These are phyloP conservation scores for Trichoderma virens DNA, from an alignment of 495 filamentous ascomycete genomes.

Conservation along the genomic window DNA sequence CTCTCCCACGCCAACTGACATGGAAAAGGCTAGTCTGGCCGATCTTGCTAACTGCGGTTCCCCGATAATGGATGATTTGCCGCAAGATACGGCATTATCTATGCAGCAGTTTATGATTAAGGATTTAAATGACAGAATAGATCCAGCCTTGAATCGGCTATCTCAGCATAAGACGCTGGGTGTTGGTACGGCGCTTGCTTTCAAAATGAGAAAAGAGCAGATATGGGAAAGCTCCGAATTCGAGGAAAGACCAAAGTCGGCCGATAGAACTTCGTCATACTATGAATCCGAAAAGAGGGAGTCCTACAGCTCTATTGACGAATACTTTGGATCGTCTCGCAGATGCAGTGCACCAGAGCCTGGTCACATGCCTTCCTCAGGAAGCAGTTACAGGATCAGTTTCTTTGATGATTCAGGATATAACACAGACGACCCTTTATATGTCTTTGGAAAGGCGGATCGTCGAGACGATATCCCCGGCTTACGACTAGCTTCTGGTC, in stretches of 20 bases:
- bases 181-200: background rate
- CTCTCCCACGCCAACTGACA: background rate
- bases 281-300: background rate
- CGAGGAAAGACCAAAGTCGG: no score
- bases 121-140: background rate
- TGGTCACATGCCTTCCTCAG: background rate
- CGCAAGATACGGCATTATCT: background rate
- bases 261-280: background rate
- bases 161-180: background rate
- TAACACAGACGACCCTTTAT: background rate
- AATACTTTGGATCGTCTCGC: background rate
- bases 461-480: background rate
- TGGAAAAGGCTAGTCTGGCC: background rate
- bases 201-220: background rate
- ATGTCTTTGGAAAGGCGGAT: conserved; percentile 5
- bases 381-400: background rate
- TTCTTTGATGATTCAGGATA: background rate
- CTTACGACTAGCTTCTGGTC: background rate
- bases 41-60: background rate
- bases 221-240: background rate
- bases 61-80: background rate
- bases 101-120: background rate
- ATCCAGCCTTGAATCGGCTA: background rate
- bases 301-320: background rate
- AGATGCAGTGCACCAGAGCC: background rate